Evolutionary conservation across 179 eudicot species (phyloP).

Genomic region (Pouteria campechiana): DNA sequence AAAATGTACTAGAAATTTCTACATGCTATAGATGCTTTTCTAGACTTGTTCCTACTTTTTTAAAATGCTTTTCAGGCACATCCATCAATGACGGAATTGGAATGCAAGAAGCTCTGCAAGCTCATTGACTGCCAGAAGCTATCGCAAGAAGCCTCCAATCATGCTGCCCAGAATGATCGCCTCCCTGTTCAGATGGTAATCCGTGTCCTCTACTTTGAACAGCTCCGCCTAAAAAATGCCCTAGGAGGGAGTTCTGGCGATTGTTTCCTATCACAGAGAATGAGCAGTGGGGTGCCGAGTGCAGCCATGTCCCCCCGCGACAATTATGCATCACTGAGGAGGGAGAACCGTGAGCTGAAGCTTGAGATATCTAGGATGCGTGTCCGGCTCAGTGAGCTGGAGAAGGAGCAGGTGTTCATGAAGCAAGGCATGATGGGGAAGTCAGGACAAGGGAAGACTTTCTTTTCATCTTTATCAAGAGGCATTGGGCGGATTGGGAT

Average conservation of each 20-base stretch:
- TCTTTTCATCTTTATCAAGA: constrained; percentile 41
- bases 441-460: constrained; percentile 37
- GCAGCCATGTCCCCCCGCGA: constrained; percentile 73
- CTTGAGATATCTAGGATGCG: constrained; percentile 66
- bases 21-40: no score
- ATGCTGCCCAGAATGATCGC: constrained; percentile 66
- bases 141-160: constrained; percentile 58
- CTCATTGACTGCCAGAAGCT: constrained; percentile 61
- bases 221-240: constrained; percentile 40
- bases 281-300: constrained; percentile 50
- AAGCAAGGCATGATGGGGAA: constrained; percentile 46
- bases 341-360: constrained; percentile 68
- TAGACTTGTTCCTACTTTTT: no score
- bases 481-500: constrained; percentile 48
- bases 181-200: constrained; percentile 55
- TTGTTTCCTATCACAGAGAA: constrained; percentile 38
- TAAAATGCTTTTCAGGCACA: constrained; percentile 45
- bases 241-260: constrained; percentile 43
- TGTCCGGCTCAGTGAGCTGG: constrained; percentile 66
- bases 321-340: constrained; percentile 59
- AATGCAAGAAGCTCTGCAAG: constrained; percentile 41
- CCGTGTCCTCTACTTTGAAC: constrained; percentile 55
- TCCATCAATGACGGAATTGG: constrained; percentile 34
- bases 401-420: constrained; percentile 62
- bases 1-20: no score